Percentiles rank a stretch among this genome's conserved stretches.
Conservation (phyloP, 2,329 filamentous ascomycete genomes). For the Diplodia sapinea region DNA sequence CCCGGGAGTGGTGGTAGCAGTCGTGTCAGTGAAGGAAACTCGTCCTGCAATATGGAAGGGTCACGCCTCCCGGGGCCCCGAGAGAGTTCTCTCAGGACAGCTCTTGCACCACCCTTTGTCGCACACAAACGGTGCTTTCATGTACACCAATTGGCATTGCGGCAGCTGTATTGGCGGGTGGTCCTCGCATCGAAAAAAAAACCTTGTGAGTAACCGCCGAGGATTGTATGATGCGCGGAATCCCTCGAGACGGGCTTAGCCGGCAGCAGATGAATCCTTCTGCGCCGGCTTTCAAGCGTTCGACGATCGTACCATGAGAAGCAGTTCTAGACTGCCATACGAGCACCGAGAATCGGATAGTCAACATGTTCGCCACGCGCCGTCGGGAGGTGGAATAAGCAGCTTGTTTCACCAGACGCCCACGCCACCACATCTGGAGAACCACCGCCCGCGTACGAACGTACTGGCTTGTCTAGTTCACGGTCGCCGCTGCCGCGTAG, state of each 20-base stretch:
- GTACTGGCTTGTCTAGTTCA: slow-evolving; percentile 58
- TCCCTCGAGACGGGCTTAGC: slow-evolving; percentile 35
- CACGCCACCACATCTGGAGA: slow-evolving; percentile 54
- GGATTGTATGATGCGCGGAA: slow-evolving; percentile 41
- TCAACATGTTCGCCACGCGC: slow-evolving; percentile 52
- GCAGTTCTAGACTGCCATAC: slow-evolving; percentile 44
- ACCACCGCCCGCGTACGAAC: slow-evolving; percentile 54
- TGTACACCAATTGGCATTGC: slow-evolving; percentile 43
- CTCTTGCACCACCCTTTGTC: slow-evolving; percentile 44
- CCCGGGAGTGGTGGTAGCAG: slow-evolving; percentile 35
- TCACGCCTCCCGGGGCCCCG: slow-evolving; percentile 40
- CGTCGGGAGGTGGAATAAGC: slow-evolving; percentile 56
- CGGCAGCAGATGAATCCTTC: slow-evolving; percentile 38
- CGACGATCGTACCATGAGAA: slow-evolving; percentile 36
- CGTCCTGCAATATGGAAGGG: slow-evolving; percentile 44
- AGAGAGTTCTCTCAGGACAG: slow-evolving; percentile 44
- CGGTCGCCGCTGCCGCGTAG: slow-evolving; percentile 49
- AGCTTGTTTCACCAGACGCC: slow-evolving; percentile 58
- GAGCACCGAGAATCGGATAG: slow-evolving; percentile 49
- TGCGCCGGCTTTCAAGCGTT: slow-evolving; percentile 38
- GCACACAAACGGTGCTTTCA: slow-evolving; percentile 43
- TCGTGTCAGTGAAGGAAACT: slow-evolving; percentile 41
- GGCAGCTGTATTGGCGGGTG: slow-evolving; percentile 35
- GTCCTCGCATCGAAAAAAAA: slow-evolving; percentile 38
- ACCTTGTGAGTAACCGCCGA: slow-evolving; percentile 37